A percentile compares a stretch with the other conserved stretches of the same genome.
Conservation (phyloP, 1,139 yeast genomes). For the Blastobotrys illinoisensis region DNA sequence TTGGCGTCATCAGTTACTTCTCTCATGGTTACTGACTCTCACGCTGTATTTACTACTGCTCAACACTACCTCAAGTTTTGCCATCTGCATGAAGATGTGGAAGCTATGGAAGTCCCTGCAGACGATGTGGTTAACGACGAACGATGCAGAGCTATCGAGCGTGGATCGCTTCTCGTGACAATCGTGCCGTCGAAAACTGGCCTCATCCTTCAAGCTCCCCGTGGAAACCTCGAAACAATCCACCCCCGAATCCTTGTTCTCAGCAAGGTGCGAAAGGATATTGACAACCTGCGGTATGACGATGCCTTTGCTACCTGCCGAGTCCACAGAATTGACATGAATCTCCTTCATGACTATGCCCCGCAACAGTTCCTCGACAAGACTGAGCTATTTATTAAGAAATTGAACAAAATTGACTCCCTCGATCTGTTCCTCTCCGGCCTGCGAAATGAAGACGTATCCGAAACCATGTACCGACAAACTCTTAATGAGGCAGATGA, state of each 20-base stretch:
- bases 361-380: slow-evolving; percentile 63
- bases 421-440: slow-evolving; percentile 85
- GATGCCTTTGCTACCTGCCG: slow-evolving; percentile 81
- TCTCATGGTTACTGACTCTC: slow-evolving; percentile 62
- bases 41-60: slow-evolving; percentile 80
- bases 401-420: slow-evolving; percentile 66
- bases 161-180: slow-evolving; percentile 80
- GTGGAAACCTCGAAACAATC: slow-evolving; percentile 94
- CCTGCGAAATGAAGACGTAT: slow-evolving; percentile 80
- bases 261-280: slow-evolving; percentile 69
- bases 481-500: slow-evolving; percentile 38
- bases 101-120: slow-evolving; percentile 29
- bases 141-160: slow-evolving; percentile 79
- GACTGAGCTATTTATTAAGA: slow-evolving; percentile 63
- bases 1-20: slow-evolving; percentile 83
- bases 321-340: slow-evolving; percentile 86
- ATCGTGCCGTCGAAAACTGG: slow-evolving; percentile 79
- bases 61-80: slow-evolving; percentile 79
- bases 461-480: slow-evolving; percentile 75
- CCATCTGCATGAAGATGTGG: slow-evolving; percentile 49
- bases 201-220: slow-evolving; percentile 85
- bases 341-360: slow-evolving; percentile 80
- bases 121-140: slow-evolving; percentile 53
- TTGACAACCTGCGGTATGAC: slow-evolving; percentile 51
- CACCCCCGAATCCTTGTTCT: slow-evolving; percentile 90